Evolutionary conservation across 2,329 filamentous ascomycete genomes (phyloP).

Genomic region (Thielaviopsis euricoi): DNA sequence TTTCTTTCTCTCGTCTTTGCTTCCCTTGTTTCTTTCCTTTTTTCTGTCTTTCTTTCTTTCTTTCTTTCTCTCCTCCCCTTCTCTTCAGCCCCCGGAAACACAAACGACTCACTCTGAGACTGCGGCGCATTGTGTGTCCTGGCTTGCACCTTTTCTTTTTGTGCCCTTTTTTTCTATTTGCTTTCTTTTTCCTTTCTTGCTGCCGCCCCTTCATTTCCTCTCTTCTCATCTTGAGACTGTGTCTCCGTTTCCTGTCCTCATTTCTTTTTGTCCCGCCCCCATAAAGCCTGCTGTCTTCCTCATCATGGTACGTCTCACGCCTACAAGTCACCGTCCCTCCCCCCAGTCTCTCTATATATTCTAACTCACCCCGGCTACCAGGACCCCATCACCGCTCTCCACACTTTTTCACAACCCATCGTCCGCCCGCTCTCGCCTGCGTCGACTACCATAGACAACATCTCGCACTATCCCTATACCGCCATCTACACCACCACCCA

Average conservation of each 20-base stretch:
- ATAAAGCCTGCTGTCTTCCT: too few species aligned
- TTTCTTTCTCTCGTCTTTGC: too few species aligned
- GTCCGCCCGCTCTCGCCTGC: background rate
- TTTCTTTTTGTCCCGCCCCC: too few species aligned
- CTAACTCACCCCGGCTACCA: background rate
- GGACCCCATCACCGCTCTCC: background rate
- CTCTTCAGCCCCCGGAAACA: background rate
- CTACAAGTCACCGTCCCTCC: too few species aligned
- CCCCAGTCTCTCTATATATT: too few species aligned
- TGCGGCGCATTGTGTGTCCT: background rate
- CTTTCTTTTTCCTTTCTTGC: background rate
- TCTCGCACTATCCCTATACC: background rate
- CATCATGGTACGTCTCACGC: too few species aligned
- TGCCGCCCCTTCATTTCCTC: too few species aligned
- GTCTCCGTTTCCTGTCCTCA: too few species aligned
- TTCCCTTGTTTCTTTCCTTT: too few species aligned
- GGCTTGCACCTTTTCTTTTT: background rate
- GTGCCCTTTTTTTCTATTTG: background rate
- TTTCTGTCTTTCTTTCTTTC: background rate
- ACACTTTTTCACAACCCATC: background rate
- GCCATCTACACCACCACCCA: background rate
- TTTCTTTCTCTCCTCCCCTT: background rate
- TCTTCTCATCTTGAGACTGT: too few species aligned
- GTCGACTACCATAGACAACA: background rate
- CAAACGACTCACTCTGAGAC: background rate